Conservation (phyloP, 2,329 filamentous ascomycete species). For the Apiospora sp. region DNA sequence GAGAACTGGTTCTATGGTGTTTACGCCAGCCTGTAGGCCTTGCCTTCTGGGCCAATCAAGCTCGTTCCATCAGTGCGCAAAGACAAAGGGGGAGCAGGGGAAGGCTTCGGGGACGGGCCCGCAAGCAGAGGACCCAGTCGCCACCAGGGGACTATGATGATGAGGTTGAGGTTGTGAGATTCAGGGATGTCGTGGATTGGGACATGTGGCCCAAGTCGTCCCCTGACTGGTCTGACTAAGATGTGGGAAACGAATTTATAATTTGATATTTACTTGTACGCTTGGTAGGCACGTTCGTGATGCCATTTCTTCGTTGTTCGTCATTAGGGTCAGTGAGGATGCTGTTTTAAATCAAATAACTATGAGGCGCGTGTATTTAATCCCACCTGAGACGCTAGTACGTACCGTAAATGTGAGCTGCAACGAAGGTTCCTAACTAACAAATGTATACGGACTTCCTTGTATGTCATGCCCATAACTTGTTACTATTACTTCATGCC, state of each 20-base stretch:
- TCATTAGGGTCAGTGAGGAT: too few relatives aligned
- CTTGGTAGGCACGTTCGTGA: too few relatives aligned
- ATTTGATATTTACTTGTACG: too few relatives aligned
- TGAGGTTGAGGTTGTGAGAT: slow-evolving; percentile 24
- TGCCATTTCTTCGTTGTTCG: too few relatives aligned
- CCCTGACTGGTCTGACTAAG: slow-evolving; percentile 23
- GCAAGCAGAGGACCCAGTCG: neutral
- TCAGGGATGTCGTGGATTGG: slow-evolving; percentile 27
- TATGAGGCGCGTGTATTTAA: too few relatives aligned
- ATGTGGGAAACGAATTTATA: neutral
- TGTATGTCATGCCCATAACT: too few relatives aligned
- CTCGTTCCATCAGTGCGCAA: neutral
- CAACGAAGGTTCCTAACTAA: too few relatives aligned
- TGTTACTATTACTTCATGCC: too few relatives aligned
- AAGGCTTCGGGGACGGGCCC: neutral
- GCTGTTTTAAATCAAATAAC: too few relatives aligned
- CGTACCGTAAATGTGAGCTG: too few relatives aligned
- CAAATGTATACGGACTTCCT: too few relatives aligned
- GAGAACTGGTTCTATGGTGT: slow-evolving; percentile 54
- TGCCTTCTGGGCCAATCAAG: slow-evolving; percentile 40
- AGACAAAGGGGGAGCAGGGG: neutral
- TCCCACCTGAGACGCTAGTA: too few relatives aligned
- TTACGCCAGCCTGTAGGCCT: slow-evolving; percentile 47
- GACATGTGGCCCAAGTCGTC: slow-evolving; percentile 29
- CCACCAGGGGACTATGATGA: neutral